phyloP scores from a whole-genome alignment of 129 eudicot species.

The Silybum marianum region DNA sequence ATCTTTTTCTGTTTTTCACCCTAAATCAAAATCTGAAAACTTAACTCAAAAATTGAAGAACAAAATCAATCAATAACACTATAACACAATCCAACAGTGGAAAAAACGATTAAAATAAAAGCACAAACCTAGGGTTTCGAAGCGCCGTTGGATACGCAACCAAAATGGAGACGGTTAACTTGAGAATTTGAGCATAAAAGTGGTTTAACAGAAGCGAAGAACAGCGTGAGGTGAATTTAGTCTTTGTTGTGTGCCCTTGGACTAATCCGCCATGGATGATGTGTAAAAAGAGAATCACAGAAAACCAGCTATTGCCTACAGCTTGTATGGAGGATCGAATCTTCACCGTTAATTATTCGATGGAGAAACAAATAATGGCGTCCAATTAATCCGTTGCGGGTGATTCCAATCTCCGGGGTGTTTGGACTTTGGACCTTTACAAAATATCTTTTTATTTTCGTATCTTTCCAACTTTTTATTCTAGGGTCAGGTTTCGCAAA shows the following conservation, averaged over 20 bases:
- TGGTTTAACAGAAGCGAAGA: background rate
- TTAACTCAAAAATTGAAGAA: background rate
- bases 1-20: background rate
- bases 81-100: background rate
- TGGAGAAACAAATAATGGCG: conserved; percentile 29
- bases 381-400: conserved; percentile 24
- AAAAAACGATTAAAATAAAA: background rate
- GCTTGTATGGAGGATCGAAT: conserved; percentile 41
- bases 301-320: conserved; percentile 28
- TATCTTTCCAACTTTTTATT: no score
- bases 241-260: conserved; percentile 17
- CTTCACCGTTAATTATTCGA: conserved; percentile 45
- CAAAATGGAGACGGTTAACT: background rate
- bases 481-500: no score
- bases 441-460: background rate
- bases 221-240: background rate
- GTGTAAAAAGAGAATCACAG: conserved; percentile 34
- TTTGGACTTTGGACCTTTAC: background rate
- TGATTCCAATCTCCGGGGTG: conserved; percentile 30
- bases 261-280: conserved; percentile 40
- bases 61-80: conserved; percentile 15
- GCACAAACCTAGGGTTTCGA: conserved; percentile 43
- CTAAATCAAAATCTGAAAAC: conserved; percentile 5
- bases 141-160: conserved; percentile 12
- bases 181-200: conserved; percentile 17